Evolutionary conservation across 345 rosid species (phyloP), one percentile per base, ranked within the genome.

Genomic region (Tarenaya hassleriana): DNA sequence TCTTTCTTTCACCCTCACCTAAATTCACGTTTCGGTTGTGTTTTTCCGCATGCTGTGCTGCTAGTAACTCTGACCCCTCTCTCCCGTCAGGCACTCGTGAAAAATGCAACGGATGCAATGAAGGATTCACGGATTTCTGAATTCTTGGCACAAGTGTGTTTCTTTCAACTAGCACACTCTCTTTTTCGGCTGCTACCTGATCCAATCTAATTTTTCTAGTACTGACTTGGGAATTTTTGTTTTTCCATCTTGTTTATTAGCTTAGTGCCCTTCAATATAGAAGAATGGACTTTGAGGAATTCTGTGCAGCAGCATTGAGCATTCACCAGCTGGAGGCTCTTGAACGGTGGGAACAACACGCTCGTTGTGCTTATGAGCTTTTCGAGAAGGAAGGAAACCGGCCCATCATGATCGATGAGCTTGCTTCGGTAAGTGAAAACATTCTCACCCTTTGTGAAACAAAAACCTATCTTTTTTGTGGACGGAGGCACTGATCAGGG

Each of bases 341-440:
- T 32, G 97, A 85, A 58, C 48, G 75, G 45, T 89, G 97, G 97
- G 92, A 89, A 62, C 88, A 92, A 59, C 86, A 71, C 54, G 95
- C 96, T 57, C 84, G 82, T 53, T 69, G 77, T 73, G 98, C 98
- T 55, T 91, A 84, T 70, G 98, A 91, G 59, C 71, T 88, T 48
- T 92, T 92, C 33, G 98, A 88, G 41, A 85, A 85, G 60, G 95
- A 85, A 57, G 98, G 98, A 64, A 92, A 92, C 72, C 60, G 90
- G 61, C 84, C 95, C 40, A 83, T 92, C 52, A 64, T 92, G 47
- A 92, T 92, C 13, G 90, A 92, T 52, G 98, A 92, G 63, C 69
- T 92, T 48, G 90, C 96, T 57, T 88, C 98, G 63, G 98, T 67
- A 1, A 27, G 66, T 67, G 11, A 3, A 37, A 1, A 37, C 8